Evolutionary conservation across 768 basidiomycete genomes (phyloP), one percentile per base, ranked within the genome.

Genomic region (Macrolepiota fuliginosa): DNA sequence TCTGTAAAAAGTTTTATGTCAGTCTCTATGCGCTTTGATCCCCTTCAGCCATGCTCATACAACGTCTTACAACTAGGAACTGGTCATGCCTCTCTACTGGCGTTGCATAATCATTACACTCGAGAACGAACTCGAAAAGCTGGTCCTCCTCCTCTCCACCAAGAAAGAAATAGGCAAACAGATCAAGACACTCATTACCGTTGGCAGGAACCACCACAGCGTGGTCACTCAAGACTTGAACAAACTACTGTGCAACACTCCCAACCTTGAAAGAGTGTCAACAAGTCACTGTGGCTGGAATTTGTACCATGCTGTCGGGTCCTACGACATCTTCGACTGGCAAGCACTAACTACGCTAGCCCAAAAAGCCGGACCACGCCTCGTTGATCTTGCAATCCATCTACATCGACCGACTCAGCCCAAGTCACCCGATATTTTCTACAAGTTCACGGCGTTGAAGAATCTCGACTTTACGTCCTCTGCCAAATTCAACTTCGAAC

Each of bases 1-100:
- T 52, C 6, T 59, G 58, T 50, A 51, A 59, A 42, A 59, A 52
- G 27, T 29, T 59, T 25, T 12, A 59, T 17, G 58, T 59, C 12
- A 40, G 58, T 52, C 9, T 10, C 29, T 1, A 37, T 37, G 7
- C n/a, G n/a, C 42, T 17, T 17, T 13, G 17, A 9, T 3, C 9
- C 39, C 13, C 27, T 24, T 32, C 29, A 19, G 32, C 10, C 11
- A 4, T 10, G n/a, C 25, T 27, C 4, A 56, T 6, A 32, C 4
- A 25, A 17, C 3, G 11, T 4, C 13, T 11, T 6, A 52, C 35
- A 11, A 39, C 25, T 12, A 59, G 58, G 25, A 52, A 40, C 19
- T 59, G 37, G 50, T 15, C 22, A 39, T 59, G 11, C 58, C 58
- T 7, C 49, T 59, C 6, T 59, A 59, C 37, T 59, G 50, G 15